phyloP scores from a whole-genome alignment of 2,329 filamentous ascomycete genomes.

The Elsinoe fawcettii region DNA sequence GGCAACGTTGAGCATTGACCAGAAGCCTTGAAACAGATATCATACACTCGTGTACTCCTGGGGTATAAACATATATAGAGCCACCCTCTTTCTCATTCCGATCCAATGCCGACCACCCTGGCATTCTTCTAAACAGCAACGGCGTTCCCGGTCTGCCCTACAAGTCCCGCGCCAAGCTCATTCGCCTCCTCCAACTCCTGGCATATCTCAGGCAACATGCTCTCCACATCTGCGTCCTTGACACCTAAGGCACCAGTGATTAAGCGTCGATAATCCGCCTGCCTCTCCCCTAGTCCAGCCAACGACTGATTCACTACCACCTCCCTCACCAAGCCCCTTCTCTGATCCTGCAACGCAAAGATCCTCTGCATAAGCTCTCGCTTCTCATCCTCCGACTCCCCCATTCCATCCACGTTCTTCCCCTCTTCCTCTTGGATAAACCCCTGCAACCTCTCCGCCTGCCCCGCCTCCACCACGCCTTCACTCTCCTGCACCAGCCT shows the following conservation, averaged over 20 bases:
- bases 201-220: conserved; percentile 46
- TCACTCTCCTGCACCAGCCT: conserved; percentile 27
- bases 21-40: too few relatives aligned
- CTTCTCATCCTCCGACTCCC: conserved; percentile 45
- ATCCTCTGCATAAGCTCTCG: conserved; percentile 53
- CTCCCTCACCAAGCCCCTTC: conserved; percentile 55
- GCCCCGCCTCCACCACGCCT: conserved; percentile 16
- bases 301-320: conserved; percentile 62
- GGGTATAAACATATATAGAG: background rate
- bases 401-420: background rate
- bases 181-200: conserved; percentile 40
- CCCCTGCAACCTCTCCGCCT: conserved; percentile 31
- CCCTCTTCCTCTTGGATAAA: conserved; percentile 27
- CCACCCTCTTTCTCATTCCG: background rate
- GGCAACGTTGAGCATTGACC: too few relatives aligned
- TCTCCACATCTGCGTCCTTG: conserved; percentile 61
- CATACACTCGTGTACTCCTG: background rate
- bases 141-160: background rate
- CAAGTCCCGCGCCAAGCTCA: conserved; percentile 8
- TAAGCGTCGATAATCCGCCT: conserved; percentile 63
- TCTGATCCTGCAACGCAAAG: conserved; percentile 49
- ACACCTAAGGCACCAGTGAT: conserved; percentile 61
- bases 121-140: background rate
- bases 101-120: background rate
- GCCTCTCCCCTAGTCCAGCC: conserved; percentile 64